These are phyloP conservation scores for Aspergillus pseudoterreus DNA, from an alignment of 2,329 filamentous ascomycete genomes.

Conservation along the genomic window DNA sequence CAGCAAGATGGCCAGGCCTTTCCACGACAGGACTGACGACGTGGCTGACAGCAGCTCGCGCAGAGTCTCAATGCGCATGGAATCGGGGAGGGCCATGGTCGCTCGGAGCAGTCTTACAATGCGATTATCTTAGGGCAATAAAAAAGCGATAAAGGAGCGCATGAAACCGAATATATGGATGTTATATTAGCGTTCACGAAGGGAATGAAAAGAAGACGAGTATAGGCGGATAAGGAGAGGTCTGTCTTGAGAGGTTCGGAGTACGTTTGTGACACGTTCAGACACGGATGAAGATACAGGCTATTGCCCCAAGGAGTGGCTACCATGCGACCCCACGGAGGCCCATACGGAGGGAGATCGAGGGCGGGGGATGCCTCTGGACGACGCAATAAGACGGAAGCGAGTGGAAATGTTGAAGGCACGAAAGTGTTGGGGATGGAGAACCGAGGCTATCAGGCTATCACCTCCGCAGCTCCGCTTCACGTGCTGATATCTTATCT, in stretches of 20 bases:
- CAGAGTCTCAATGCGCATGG: slow-evolving; percentile 19
- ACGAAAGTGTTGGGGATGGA: slow-evolving; percentile 1
- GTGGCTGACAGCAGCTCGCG: slow-evolving; percentile 19
- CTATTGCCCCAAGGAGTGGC: too few species aligned
- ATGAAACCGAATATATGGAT: background rate
- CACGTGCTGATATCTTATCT: slow-evolving; percentile 6
- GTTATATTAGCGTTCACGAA: background rate
- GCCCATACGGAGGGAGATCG: too few species aligned
- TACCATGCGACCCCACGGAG: too few species aligned
- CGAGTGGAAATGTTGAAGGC: background rate
- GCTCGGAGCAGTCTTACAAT: background rate
- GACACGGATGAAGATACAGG: too few species aligned
- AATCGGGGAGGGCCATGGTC: slow-evolving; percentile 3
- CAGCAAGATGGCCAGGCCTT: slow-evolving; percentile 32
- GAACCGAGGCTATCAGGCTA: background rate
- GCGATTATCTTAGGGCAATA: background rate
- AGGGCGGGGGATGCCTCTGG: too few species aligned
- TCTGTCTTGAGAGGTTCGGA: too few species aligned
- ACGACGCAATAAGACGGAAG: background rate
- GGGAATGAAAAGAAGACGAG: background rate
- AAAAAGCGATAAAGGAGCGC: background rate
- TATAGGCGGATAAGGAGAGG: too few species aligned
- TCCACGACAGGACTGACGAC: slow-evolving; percentile 30
- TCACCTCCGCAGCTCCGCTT: background rate
- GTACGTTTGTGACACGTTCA: too few species aligned